Base-by-base conservation (phyloP, 139 green algal genomes). In the Diplosphaera chodatii region DNA sequence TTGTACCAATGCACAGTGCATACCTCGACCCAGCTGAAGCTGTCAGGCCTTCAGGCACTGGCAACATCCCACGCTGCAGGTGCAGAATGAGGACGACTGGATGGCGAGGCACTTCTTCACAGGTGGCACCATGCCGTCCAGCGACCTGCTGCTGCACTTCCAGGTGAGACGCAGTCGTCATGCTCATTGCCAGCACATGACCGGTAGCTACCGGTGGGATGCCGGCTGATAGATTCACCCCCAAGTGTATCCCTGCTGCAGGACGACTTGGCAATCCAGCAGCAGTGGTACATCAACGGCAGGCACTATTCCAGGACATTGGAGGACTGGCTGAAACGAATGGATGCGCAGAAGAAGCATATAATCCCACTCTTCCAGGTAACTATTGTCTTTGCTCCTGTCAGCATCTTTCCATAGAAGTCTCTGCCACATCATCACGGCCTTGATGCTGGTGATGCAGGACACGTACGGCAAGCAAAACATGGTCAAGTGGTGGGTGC, bases 81-180 rank as follows among this genome's bases (percentile, higher is more conserved):
- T 84, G 15, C 32, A 90, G 25, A 71, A 77, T 40, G 85, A 91
- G 70, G 80, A 88, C 27, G 94, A 98, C 81, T 98, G 93, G 93
- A 98, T 98, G 91, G 77, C 87, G 20, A 84, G 84, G 31, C 91
- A 98, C 81, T 98, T 98, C 72, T 98, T 98, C 82, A 86, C 81
- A 1, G 94, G 93, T 6, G 93, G 94, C 68, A 99, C 93, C 62
- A 98, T 99, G 94, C 88, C 91, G 15, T 88, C 80, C 28, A 72
- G 90, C 0, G 84, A 96, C 80, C 83, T 98, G 27, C 81, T 99
- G 48, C 80, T 91, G 3, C 86, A 93, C 86, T 98, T 97, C 79
- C 91, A 96, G 74, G 71, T 80, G 16, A 5, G 28, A 0, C 0
- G 6, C 8, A 48, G 6, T 48, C 10, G 37, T 10, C 2, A 40